Conservation (phyloP, 495 filamentous ascomycete species). For the Aspergillus olivimuriae region DNA sequence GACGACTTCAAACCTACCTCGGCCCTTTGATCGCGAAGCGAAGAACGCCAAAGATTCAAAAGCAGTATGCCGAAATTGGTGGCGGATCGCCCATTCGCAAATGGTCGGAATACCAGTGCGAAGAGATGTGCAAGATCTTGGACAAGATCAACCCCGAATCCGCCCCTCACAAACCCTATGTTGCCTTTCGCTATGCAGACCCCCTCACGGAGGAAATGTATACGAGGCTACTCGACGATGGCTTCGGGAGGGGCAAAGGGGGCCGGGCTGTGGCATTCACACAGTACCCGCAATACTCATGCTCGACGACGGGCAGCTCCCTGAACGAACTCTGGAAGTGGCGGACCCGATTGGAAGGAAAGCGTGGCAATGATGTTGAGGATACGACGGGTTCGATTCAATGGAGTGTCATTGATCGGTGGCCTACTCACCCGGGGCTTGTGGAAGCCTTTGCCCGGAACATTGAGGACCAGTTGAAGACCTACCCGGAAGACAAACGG, state of each 20-base stretch:
- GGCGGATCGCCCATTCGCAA: slow-evolving; percentile 95
- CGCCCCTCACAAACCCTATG: slow-evolving; percentile 95
- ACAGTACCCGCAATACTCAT: slow-evolving; percentile 99
- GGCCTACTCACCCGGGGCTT: slow-evolving; percentile 85
- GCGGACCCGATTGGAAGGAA: slow-evolving; percentile 81
- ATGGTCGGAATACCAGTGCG: slow-evolving; percentile 92
- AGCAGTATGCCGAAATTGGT: slow-evolving; percentile 92
- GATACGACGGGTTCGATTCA: slow-evolving; percentile 62
- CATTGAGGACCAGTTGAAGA: slow-evolving; percentile 72
- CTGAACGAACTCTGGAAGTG: slow-evolving; percentile 98
- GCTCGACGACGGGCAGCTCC: slow-evolving; percentile 93
- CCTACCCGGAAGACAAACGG: slow-evolving; percentile 74
- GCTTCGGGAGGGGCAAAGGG: slow-evolving; percentile 78
- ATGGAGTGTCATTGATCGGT: slow-evolving; percentile 98
- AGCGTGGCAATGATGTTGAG: slow-evolving; percentile 44
- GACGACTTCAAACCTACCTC: slow-evolving; percentile 83
- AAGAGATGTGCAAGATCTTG: slow-evolving; percentile 92
- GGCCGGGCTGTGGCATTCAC: slow-evolving; percentile 95
- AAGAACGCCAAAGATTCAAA: slow-evolving; percentile 89
- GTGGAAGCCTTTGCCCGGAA: slow-evolving; percentile 89
- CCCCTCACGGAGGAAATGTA: slow-evolving; percentile 96
- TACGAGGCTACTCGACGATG: slow-evolving; percentile 70
- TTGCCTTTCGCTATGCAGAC: slow-evolving; percentile 95
- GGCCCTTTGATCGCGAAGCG: slow-evolving; percentile 79
- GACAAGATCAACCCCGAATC: slow-evolving; percentile 86